Percentiles rank a stretch among this genome's conserved stretches.
phyloP scores from a whole-genome alignment of 371 early-diverging fungal genomes.

The Umbelopsis sp. region DNA sequence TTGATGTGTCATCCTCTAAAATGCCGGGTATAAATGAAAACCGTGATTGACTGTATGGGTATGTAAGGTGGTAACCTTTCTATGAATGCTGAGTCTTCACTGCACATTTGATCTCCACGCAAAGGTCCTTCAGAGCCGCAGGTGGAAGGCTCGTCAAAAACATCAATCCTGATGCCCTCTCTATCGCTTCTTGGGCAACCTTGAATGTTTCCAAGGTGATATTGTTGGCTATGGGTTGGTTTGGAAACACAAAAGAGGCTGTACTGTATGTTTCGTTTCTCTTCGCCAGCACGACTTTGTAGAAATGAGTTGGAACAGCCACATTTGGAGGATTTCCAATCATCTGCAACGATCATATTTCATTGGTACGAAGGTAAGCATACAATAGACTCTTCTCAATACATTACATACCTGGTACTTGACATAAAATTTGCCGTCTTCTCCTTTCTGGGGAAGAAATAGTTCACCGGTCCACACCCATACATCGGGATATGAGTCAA shows the following conservation, averaged over 20 bases:
- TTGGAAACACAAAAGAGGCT: slow-evolving; percentile 86
- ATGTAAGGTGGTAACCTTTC: no score
- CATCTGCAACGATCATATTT: slow-evolving; percentile 62
- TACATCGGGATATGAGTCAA: slow-evolving; percentile 64
- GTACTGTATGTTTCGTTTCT: slow-evolving; percentile 41
- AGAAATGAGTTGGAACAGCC: slow-evolving; percentile 93
- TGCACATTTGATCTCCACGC: slow-evolving; percentile 1
- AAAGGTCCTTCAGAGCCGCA: not conserved
- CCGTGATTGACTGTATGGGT: not conserved
- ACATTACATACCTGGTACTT: slow-evolving; percentile 59
- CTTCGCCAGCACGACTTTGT: slow-evolving; percentile 72
- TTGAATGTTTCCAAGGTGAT: slow-evolving; percentile 67
- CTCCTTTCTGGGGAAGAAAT: slow-evolving; percentile 66
- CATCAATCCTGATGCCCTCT: slow-evolving; percentile 73
- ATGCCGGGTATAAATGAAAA: no score
- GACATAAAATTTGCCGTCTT: slow-evolving; percentile 34
- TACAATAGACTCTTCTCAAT: no score
- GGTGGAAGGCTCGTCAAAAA: slow-evolving; percentile 50
- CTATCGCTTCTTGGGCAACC: slow-evolving; percentile 70
- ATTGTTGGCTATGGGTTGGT: slow-evolving; percentile 62
- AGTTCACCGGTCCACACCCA: slow-evolving; percentile 80
- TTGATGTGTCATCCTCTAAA: no score
- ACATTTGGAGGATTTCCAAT: slow-evolving; percentile 78
- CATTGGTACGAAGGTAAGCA: not conserved
- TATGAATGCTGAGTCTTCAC: not conserved